Evolutionary conservation across 768 basidiomycete genomes (phyloP), one percentile per base, ranked within the genome.

Genomic region (Trametopsis cervina): DNA sequence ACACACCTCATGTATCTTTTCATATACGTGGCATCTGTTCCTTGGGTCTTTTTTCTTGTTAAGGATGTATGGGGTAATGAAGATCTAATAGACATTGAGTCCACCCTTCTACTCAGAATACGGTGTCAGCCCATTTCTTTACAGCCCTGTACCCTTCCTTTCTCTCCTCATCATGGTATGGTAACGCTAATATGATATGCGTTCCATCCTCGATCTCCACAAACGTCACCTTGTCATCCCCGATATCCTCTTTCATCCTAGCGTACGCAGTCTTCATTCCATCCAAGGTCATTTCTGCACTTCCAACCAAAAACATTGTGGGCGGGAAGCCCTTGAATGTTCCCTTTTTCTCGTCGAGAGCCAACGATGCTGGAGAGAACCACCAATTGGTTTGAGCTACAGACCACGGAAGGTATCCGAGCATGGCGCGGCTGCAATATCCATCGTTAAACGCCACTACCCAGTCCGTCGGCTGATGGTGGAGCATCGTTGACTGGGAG

Each of bases 161-260:
- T 50, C 77, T 65, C 60, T 80, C 78, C 3, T 78, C 77, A 50
- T 79, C 75, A 53, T 74, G 71, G 68, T 70, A 76, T 1, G 51
- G 35, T 40, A 83, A 73, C 17, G 67, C 59, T 11, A 81, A 44
- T 57, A 74, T 77, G 46, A 80, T 79, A 58, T 83, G 81, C 11
- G 56, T 51, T 4, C 46, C 52, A 42, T 56, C 55, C 13, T 35
- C 41, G 22, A 36, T 13, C 35, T 54, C 52, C 12, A 49, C 20
- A n/a, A 25, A 50, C 11, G 20, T 37, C 3, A 65, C 56, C 42
- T 40, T 46, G 5, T 47, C 41, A 11, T 54, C 29, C 12, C 57
- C 63, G n/a, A 50, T 55, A 47, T 66, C 68, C 29, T 20, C 54
- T 5, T 35, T 35, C 27, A 69, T 50, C 26, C 60, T 52, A 17